Base-by-base conservation (phyloP, 2,329 filamentous ascomycete species). In the Sarocladiaceae sp. region DNA sequence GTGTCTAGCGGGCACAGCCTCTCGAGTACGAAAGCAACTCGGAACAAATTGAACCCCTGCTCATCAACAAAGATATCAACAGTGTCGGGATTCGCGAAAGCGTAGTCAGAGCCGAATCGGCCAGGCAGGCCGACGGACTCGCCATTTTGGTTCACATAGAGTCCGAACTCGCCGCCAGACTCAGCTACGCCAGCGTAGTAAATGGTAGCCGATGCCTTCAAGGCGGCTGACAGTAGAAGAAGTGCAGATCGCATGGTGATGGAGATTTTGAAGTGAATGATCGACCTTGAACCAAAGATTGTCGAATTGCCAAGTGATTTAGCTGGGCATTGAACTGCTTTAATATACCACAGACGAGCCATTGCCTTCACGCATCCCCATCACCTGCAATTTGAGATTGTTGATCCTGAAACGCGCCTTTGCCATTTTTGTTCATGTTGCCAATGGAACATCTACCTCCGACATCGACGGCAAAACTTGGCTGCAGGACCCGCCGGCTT, bases 161-260 rank as follows among this genome's bases (percentile, higher is more conserved):
- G 29, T 10, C 40, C 40, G 19, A 43, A 43, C 27, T 43, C 40
- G 12, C 40, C 40, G 15, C 40, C 40, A 6, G 40, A 43, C 29
- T 43, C 40, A 5, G 40, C 40, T 5, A 43, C 40, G 19, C 40
- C 40, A 12, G 40, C 40, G 16, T 32, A 43, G 26, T 21, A 33
- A 16, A 43, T 43, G 13, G 15, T 4, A 15, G 40, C 40, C 5
- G 40, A 32, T 3, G 27, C 26, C 26, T 12, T 26, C 3, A 43
- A 18, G 27, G 40, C 40, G 9, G 19, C 26, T 6, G 40, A 43
- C 6, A 43, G 29, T 12, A 43, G 27, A 16, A 41, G 37, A 11
- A 15, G 6, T 12, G 15, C 15, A 19, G 23, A 41, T 24, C 29
- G 26, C 37, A 41, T 41, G 4, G 19, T 41, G 10, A 15, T 6